Conservation (phyloP, 2,329 filamentous ascomycete genomes). For the Aspergillus cejpii region DNA sequence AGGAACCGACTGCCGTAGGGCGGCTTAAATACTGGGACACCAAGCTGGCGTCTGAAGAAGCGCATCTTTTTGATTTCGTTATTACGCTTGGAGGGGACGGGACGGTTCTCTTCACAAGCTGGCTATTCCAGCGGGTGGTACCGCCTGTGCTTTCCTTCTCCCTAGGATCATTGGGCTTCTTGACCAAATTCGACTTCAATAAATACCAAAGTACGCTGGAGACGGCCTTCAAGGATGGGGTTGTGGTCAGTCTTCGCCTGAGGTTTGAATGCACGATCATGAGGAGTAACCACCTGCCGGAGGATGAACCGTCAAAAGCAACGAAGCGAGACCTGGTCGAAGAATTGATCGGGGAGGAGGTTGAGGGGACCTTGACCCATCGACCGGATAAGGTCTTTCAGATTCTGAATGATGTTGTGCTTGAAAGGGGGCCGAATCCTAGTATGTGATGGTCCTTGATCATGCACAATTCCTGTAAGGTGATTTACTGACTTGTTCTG, state of each 20-base stretch:
- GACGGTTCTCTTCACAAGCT: conserved; percentile 93
- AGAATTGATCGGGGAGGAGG: conserved; percentile 80
- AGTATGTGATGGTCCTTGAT: conserved; percentile 52
- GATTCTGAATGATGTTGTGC: conserved; percentile 93
- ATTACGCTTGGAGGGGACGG: conserved; percentile 90
- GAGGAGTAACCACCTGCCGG: conserved; percentile 49
- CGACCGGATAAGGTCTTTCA: conserved; percentile 75
- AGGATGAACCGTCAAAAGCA: conserved; percentile 20
- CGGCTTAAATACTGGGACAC: conserved; percentile 79
- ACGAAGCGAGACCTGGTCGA: conserved; percentile 68
- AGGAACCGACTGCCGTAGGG: conserved; percentile 49
- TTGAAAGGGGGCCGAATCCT: conserved; percentile 87
- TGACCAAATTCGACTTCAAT: conserved; percentile 93
- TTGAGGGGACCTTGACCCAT: conserved; percentile 78
- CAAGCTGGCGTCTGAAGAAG: conserved; percentile 66
- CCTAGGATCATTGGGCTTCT: conserved; percentile 83
- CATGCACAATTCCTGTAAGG: background rate
- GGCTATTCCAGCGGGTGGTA: conserved; percentile 92
- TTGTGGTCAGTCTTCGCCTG: conserved; percentile 78
- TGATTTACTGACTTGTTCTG: background rate
- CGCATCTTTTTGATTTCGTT: conserved; percentile 88
- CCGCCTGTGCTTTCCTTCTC: conserved; percentile 89
- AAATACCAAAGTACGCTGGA: conserved; percentile 63
- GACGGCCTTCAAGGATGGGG: conserved; percentile 69
- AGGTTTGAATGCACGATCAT: conserved; percentile 93